Conservation (phyloP, 257 asterid genomes). For the Nicotiana attenuata region DNA sequence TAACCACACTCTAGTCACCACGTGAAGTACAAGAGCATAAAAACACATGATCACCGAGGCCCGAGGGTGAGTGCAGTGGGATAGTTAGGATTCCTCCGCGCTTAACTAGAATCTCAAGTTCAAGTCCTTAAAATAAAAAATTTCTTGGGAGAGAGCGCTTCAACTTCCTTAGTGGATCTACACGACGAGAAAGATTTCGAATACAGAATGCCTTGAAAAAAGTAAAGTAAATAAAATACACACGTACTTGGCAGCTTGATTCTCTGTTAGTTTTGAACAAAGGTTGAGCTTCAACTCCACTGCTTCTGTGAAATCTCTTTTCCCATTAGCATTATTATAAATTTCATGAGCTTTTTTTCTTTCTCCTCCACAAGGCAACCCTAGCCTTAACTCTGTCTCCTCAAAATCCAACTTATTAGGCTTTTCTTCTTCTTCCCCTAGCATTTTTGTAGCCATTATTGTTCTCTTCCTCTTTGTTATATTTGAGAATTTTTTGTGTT, state of each 20-base stretch:
- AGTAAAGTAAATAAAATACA: not conserved
- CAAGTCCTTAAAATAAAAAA: no score
- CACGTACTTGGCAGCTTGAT: not conserved
- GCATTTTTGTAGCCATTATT: not conserved
- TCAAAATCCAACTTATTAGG: conserved; percentile 21
- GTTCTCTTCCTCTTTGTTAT: not conserved
- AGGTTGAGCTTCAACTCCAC: conserved; percentile 25
- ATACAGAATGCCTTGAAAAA: not conserved
- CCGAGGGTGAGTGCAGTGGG: no score
- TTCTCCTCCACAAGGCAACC: conserved; percentile 24
- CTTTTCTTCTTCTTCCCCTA: conserved; percentile 7
- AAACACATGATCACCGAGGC: no score
- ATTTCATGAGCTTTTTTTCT: not conserved
- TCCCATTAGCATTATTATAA: conserved; percentile 10
- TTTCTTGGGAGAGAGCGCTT: no score
- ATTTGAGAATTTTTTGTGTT: not conserved
- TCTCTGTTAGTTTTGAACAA: not conserved
- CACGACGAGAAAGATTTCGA: no score
- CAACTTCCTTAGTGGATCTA: no score
- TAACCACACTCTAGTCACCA: no score
- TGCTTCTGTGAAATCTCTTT: conserved; percentile 21
- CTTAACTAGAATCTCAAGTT: no score
- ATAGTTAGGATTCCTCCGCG: no score
- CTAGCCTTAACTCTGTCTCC: conserved; percentile 28
- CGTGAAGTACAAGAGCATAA: no score